Percentiles rank a stretch among this genome's conserved stretches.
phyloP scores from a whole-genome alignment of 208 protist genomes.

The Acanthamoeba healyi region DNA sequence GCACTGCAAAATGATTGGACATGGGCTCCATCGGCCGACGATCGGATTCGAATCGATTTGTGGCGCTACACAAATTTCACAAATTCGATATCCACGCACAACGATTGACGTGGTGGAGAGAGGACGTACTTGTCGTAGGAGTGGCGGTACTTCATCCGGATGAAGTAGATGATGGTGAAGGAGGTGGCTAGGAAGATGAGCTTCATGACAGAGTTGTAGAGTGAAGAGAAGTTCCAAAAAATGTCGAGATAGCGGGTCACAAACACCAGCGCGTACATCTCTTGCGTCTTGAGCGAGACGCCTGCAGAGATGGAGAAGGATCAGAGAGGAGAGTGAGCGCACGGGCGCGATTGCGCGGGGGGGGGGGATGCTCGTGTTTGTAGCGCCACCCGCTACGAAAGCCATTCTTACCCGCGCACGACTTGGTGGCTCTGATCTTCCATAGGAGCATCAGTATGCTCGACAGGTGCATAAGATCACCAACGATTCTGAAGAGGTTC shows the following conservation, averaged over 20 bases:
- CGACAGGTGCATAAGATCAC: conserved; percentile 89
- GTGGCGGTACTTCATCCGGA: conserved; percentile 78
- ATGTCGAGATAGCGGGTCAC: conserved; percentile 88
- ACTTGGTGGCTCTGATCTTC: conserved; percentile 83
- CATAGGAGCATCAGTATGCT: conserved; percentile 87
- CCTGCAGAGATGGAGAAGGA: not conserved
- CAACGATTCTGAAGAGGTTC: conserved; percentile 90
- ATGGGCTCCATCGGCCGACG: no score
- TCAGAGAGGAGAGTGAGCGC: not conserved
- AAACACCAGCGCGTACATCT: conserved; percentile 89
- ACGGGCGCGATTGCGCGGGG: no score
- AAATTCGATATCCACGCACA: not conserved
- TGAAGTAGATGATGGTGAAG: conserved; percentile 89
- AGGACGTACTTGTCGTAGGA: conserved; percentile 80
- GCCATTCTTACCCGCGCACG: conserved; percentile 85
- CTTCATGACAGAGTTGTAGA: conserved; percentile 91
- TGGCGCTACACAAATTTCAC: not conserved
- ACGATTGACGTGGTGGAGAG: no score
- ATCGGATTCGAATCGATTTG: no score
- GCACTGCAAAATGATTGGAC: no score
- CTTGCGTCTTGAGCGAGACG: conserved; percentile 84
- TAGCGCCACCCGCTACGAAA: no score
- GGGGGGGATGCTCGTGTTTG: no score
- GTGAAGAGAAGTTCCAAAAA: conserved; percentile 86
- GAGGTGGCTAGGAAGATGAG: conserved; percentile 90